Percentiles rank a stretch among this genome's conserved stretches.
These are phyloP conservation scores for Besnoitia besnoiti DNA, from an alignment of 169 alveolate genomes.

Conservation along the genomic window DNA sequence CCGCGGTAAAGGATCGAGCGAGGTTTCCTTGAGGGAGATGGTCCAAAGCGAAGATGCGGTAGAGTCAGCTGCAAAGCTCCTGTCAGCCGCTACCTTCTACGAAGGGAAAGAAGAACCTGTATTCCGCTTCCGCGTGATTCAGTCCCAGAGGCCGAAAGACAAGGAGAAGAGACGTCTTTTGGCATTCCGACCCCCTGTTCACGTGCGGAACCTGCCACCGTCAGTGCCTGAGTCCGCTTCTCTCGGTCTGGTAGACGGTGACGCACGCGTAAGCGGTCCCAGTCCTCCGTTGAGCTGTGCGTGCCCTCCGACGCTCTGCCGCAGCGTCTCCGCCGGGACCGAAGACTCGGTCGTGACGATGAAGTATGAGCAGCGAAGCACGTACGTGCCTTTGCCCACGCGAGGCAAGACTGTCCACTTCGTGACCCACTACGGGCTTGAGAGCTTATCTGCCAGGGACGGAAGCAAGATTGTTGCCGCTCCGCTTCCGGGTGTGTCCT, in stretches of 20 bases:
- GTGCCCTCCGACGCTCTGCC: neutral
- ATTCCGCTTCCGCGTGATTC: constrained; percentile 26
- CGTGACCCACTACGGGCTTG: constrained; percentile 11
- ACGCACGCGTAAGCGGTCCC: too few relatives aligned
- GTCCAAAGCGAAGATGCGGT: neutral
- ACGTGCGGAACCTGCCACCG: neutral
- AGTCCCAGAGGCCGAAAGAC: neutral
- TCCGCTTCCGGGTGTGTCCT: neutral
- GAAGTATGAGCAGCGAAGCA: constrained; percentile 1
- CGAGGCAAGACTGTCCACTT: neutral
- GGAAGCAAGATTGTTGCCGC: neutral
- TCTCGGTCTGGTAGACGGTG: too few relatives aligned
- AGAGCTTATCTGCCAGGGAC: neutral
- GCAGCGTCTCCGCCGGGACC: neutral
- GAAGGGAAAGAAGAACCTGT: neutral
- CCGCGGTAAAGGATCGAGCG: too few relatives aligned
- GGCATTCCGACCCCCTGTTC: constrained; percentile 16
- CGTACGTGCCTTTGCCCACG: neutral
- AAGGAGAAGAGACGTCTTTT: neutral
- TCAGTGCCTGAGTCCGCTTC: too few relatives aligned
- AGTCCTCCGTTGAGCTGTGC: neutral
- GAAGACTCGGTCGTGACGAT: constrained; percentile 2
- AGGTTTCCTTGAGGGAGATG: too few relatives aligned
- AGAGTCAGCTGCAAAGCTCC: neutral
- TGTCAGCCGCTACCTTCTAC: neutral